These are phyloP conservation scores for Magnusiomyces suaveolens DNA, from an alignment of 1,139 yeast species.

Conservation along the genomic window DNA sequence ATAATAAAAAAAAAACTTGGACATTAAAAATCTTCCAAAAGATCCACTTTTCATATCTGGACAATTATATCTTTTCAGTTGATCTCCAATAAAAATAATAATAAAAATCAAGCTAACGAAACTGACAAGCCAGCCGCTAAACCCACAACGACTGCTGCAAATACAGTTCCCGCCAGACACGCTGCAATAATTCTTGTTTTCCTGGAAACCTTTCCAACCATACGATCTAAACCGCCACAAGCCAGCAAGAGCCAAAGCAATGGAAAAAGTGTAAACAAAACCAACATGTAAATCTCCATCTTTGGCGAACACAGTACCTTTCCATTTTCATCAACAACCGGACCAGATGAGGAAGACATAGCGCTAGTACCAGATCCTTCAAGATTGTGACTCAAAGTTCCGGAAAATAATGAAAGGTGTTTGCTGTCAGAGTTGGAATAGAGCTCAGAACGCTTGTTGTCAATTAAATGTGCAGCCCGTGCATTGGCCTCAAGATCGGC, in stretches of 20 bases:
- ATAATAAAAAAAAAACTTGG: neutral
- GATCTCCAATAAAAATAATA: neutral
- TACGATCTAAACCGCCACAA: constrained; percentile 12
- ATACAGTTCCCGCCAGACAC: constrained; percentile 9
- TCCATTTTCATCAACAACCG: constrained; percentile 4
- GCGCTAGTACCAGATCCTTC: neutral
- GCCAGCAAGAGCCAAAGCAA: constrained; percentile 15
- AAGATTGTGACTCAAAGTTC: too few relatives aligned
- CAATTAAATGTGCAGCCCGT: neutral
- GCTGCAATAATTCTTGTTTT: constrained; percentile 11
- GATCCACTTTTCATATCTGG: too few relatives aligned
- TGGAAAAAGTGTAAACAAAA: constrained; percentile 11
- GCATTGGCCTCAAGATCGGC: constrained; percentile 3
- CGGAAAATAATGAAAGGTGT: too few relatives aligned
- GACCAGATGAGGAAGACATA: neutral
- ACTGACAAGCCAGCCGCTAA: constrained; percentile 10
- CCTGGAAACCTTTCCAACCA: constrained; percentile 10
- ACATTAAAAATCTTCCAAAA: neutral
- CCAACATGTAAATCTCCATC: constrained; percentile 9
- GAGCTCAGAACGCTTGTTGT: neutral
- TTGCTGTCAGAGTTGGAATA: neutral
- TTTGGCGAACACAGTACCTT: constrained; percentile 7
- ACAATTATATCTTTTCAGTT: neutral
- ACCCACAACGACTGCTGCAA: constrained; percentile 12
- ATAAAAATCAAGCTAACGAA: neutral